Percentiles rank a stretch among this genome's conserved stretches.
Conservation (phyloP, 129 eudicot species). For the Centrapalus pauciflorus region DNA sequence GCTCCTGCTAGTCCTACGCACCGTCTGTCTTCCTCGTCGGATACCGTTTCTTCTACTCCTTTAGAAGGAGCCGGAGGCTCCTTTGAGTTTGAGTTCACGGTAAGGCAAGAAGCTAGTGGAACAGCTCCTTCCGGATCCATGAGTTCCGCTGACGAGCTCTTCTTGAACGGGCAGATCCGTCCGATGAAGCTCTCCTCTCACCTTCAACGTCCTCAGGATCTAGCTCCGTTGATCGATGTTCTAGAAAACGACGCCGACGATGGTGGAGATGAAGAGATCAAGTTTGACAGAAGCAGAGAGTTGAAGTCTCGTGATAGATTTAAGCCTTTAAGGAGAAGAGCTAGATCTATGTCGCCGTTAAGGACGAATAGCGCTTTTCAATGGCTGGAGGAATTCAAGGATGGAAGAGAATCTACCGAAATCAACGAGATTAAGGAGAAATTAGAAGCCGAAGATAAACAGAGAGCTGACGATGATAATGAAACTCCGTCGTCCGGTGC, state of each 20-base stretch:
- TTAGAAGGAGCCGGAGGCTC: slow-evolving; percentile 25
- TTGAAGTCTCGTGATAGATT: slow-evolving; percentile 46
- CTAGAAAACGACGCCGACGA: slow-evolving; percentile 23
- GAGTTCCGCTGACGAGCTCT: slow-evolving; percentile 79
- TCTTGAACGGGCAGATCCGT: slow-evolving; percentile 87
- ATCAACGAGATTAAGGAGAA: slow-evolving; percentile 14
- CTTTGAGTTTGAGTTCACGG: slow-evolving; percentile 67
- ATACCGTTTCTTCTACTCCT: slow-evolving; percentile 11
- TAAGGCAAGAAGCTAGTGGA: slow-evolving; percentile 25
- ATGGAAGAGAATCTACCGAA: slow-evolving; percentile 20
- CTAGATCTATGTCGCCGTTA: slow-evolving; percentile 80
- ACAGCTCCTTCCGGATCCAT: slow-evolving; percentile 37
- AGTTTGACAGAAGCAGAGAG: slow-evolving; percentile 38
- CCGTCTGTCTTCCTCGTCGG: slow-evolving; percentile 8
- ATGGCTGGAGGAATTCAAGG: slow-evolving; percentile 36
- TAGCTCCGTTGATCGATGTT: slow-evolving; percentile 33
- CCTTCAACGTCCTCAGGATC: slow-evolving; percentile 64
- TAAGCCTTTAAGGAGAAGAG: slow-evolving; percentile 39
- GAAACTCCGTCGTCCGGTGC: slow-evolving; percentile 60
- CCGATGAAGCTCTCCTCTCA: slow-evolving; percentile 78
- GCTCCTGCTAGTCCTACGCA: slow-evolving; percentile 92
- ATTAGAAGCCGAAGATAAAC: slow-evolving; percentile 5
- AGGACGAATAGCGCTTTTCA: slow-evolving; percentile 36
- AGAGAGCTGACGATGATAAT: slow-evolving; percentile 9
- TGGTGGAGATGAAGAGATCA: neutral